Percentiles rank a stretch among this genome's conserved stretches.
These are phyloP conservation scores for Luffa aegyptiaca DNA, from an alignment of 306 rosid species.

Conservation along the genomic window DNA sequence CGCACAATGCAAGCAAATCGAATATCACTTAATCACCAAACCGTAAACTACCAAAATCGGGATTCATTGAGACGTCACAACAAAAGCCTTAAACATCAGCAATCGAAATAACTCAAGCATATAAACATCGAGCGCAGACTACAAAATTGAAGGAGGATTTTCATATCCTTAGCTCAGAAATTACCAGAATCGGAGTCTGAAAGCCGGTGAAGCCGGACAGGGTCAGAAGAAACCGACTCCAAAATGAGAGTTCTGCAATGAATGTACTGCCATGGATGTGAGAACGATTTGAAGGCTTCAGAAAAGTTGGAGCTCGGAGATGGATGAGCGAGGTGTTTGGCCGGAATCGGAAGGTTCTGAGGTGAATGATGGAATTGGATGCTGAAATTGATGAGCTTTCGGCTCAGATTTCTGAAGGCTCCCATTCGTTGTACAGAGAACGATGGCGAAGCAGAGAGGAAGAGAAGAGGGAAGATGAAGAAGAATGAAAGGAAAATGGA, in stretches of 20 bases:
- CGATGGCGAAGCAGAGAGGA: background rate
- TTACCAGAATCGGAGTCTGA: slow-evolving; percentile 56
- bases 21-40: background rate
- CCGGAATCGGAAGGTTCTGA: background rate
- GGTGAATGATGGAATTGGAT: slow-evolving; percentile 11
- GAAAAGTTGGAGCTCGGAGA: slow-evolving; percentile 8
- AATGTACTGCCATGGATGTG: slow-evolving; percentile 28
- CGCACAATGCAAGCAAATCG: background rate
- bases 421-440: slow-evolving; percentile 17
- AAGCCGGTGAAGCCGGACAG: slow-evolving; percentile 52
- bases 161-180: background rate
- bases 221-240: slow-evolving; percentile 34
- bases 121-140: background rate
- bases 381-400: slow-evolving; percentile 15
- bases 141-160: background rate
- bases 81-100: background rate
- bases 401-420: slow-evolving; percentile 25
- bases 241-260: slow-evolving; percentile 48
- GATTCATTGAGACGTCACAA: background rate
- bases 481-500: background rate
- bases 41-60: background rate
- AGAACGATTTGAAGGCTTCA: slow-evolving; percentile 3
- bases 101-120: background rate
- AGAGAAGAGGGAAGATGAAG: background rate
- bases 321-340: background rate